Base-by-base conservation (phyloP, 805 yeast species). In the Candida ulmi region DNA sequence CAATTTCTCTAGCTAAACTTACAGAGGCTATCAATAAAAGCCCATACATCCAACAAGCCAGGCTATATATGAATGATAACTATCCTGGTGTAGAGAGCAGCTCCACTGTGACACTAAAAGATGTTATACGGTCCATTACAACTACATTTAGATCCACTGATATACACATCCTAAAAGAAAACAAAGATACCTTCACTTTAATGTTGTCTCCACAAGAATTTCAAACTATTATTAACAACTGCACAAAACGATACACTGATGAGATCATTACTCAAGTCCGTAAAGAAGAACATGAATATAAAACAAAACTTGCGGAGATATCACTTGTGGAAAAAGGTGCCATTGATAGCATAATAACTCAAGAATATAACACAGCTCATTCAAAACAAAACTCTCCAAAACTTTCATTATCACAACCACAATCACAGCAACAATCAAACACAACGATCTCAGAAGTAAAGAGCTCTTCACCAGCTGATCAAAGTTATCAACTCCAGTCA, bases 111-210 rank as follows among this genome's bases (percentile, higher is more conserved):
- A 46, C 52, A 2, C 44, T 46, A 2, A 35, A 50, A 12, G 58
- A 54, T 23, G 58, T 55, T 6, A 47, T 54, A 6, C 37, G 51
- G 4, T 50, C 57, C 8, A 47, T 55, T n/a, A 52, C 57, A 9
- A 43, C 43, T 28, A 43, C 48, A 16, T 46, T 55, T 30, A 46
- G 44, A 15, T 44, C 55, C 0, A 39, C 46, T 3, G 52, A 52
- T 36, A 50, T 54, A 21, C 43, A 45, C 16, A 55, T 54, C 11
- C 33, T 52, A 21, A 50, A 51, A n/a, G 46, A 50, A 16, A 44
- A 47, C 19, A 42, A 37, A 15, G 58, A 55, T 30, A 44, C 46
- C 32, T 55, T 55, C 46, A 50, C 47, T 32, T 31, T 55, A 13
- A 41, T 41, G 25, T 25, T 55, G 16, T 31, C 43, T 2, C 45